phyloP scores from a whole-genome alignment of 306 rosid genomes.

The Cucumis sativus region DNA sequence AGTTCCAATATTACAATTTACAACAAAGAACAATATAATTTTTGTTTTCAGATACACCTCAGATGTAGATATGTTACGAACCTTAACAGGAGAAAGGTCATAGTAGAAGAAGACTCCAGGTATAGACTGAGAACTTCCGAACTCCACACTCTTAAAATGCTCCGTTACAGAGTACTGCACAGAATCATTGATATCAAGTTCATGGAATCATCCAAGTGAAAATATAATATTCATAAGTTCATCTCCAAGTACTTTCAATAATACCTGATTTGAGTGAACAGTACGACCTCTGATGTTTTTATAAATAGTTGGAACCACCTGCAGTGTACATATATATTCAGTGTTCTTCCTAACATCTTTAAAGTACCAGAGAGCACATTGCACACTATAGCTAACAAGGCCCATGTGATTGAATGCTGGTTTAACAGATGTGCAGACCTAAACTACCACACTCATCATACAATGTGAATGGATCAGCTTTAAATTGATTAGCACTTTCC shows the following conservation, averaged over 20 bases:
- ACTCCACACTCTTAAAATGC: slow-evolving; percentile 68
- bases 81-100: slow-evolving; percentile 88
- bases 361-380: background rate
- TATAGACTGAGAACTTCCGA: slow-evolving; percentile 22
- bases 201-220: slow-evolving; percentile 3
- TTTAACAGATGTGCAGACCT: background rate
- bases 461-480: background rate
- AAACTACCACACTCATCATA: background rate
- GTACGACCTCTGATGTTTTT: slow-evolving; percentile 49
- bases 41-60: background rate
- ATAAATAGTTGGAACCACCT: slow-evolving; percentile 91
- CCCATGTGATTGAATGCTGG: background rate
- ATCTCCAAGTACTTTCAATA: slow-evolving; percentile 9
- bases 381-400: background rate
- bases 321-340: slow-evolving; percentile 10
- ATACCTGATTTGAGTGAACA: slow-evolving; percentile 77
- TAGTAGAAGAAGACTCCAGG: slow-evolving; percentile 79
- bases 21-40: background rate
- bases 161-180: slow-evolving; percentile 85
- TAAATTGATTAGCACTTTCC: background rate
- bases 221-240: slow-evolving; percentile 4
- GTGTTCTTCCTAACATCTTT: background rate
- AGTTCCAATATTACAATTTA: background rate
- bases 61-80: slow-evolving; percentile 9
- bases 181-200: slow-evolving; percentile 16